Percentiles rank a stretch among this genome's conserved stretches.
phyloP scores from a whole-genome alignment of 805 yeast genomes.

The Saccharomyces paradoxus region DNA sequence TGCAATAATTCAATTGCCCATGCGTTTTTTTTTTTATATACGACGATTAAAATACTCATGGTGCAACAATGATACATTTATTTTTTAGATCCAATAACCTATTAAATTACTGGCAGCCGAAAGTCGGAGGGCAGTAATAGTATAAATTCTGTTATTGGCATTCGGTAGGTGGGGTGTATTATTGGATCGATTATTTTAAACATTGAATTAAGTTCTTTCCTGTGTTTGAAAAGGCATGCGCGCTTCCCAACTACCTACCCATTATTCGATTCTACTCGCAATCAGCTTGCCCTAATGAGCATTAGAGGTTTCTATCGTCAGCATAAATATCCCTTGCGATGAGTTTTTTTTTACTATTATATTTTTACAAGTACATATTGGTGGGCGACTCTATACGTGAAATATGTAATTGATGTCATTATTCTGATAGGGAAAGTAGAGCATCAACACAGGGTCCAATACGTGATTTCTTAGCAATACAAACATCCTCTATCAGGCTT shows the following conservation, averaged over 20 bases:
- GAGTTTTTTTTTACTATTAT: conserved; percentile 16
- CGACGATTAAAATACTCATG: not conserved
- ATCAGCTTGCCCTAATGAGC: too few relatives aligned
- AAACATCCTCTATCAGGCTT: conserved; percentile 61
- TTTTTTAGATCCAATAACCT: too few relatives aligned
- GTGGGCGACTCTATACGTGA: conserved; percentile 1
- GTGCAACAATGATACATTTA: not conserved
- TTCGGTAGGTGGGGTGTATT: too few relatives aligned
- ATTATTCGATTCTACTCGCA: too few relatives aligned
- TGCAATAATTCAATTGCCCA: not conserved
- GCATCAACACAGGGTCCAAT: conserved; percentile 66
- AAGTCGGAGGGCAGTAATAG: not conserved
- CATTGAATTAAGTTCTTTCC: too few relatives aligned
- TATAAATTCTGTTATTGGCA: too few relatives aligned
- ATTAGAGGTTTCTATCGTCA: too few relatives aligned
- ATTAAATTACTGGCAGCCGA: not conserved
- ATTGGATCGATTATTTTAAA: too few relatives aligned
- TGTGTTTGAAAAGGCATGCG: too few relatives aligned
- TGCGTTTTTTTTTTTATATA: not conserved
- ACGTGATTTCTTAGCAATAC: conserved; percentile 54
- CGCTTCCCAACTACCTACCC: too few relatives aligned
- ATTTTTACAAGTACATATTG: not conserved
- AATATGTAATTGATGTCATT: not conserved
- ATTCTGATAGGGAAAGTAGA: conserved; percentile 22
- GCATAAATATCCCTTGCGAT: conserved; percentile 7